phyloP scores from a whole-genome alignment of 345 rosid species.

The Sapria himalayana region DNA sequence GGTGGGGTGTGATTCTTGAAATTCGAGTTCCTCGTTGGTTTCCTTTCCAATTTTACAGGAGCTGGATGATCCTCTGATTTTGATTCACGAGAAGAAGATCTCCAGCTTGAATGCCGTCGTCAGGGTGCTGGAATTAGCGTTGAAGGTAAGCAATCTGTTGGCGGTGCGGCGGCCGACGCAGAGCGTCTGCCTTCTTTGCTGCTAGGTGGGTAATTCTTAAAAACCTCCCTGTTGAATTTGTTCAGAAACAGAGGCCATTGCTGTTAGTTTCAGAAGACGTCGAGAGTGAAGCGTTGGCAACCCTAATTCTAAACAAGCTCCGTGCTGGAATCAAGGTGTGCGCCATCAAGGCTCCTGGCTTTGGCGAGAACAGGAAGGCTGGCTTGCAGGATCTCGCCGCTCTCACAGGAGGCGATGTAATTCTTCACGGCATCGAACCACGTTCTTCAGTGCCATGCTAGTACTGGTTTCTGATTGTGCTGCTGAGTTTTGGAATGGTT shows the following conservation, averaged over 20 bases:
- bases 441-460: background rate
- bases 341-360: conserved; percentile 93
- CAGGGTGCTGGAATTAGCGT: conserved; percentile 74
- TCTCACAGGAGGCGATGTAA: conserved; percentile 81
- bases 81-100: conserved; percentile 90
- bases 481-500: background rate
- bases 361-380: conserved; percentile 90
- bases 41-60: conserved; percentile 26
- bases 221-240: conserved; percentile 4
- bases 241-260: conserved; percentile 70
- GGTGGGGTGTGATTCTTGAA: background rate
- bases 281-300: conserved; percentile 81
- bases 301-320: conserved; percentile 73
- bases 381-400: conserved; percentile 66
- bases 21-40: background rate
- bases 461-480: background rate
- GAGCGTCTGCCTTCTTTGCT: background rate
- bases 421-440: too few relatives aligned
- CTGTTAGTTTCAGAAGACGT: conserved; percentile 87
- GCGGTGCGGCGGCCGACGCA: too few relatives aligned
- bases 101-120: conserved; percentile 61
- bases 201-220: background rate
- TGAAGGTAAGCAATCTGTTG: conserved; percentile 37
- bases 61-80: conserved; percentile 82
- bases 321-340: conserved; percentile 99